These are phyloP conservation scores for Oldenlandia corymbosa DNA, from an alignment of 257 asterid species.

Conservation along the genomic window DNA sequence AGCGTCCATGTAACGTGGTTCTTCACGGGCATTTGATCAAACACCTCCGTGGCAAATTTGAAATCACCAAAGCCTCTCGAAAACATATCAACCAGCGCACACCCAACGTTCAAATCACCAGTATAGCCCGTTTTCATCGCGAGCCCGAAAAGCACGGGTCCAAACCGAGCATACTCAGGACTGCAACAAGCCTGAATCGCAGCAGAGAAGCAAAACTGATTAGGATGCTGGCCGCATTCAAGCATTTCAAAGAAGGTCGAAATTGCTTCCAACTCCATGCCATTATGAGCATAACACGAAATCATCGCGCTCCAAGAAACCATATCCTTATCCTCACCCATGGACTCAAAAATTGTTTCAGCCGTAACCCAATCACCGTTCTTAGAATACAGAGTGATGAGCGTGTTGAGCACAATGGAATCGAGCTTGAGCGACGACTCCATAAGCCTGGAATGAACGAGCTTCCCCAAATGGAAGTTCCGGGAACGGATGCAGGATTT, in stretches of 20 bases:
- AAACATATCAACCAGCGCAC: conserved; percentile 72
- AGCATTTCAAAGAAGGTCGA: conserved; percentile 55
- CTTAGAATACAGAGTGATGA: conserved; percentile 71
- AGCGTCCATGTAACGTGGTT: conserved; percentile 82
- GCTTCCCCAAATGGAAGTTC: conserved; percentile 46
- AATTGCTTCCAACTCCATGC: conserved; percentile 45
- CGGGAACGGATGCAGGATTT: conserved; percentile 83
- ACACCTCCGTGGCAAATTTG: conserved; percentile 54
- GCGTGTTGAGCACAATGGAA: conserved; percentile 62
- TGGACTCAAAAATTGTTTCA: conserved; percentile 40
- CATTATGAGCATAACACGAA: conserved; percentile 60
- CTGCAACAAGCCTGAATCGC: conserved; percentile 67
- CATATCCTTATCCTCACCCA: conserved; percentile 60
- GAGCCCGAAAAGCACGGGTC: conserved; percentile 62
- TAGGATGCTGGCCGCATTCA: conserved; percentile 60
- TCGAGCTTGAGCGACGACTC: conserved; percentile 51
- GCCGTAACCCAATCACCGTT: conserved; percentile 66
- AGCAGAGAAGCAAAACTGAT: conserved; percentile 73
- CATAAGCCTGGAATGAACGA: conserved; percentile 47
- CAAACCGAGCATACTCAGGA: conserved; percentile 38
- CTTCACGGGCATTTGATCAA: conserved; percentile 67
- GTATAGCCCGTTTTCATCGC: conserved; percentile 64
- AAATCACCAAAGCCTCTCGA: conserved; percentile 62
- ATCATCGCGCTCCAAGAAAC: conserved; percentile 96
- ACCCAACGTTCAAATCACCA: conserved; percentile 80